Base-by-base conservation (phyloP, 805 yeast genomes). In the Teunomyces funiuensis region DNA sequence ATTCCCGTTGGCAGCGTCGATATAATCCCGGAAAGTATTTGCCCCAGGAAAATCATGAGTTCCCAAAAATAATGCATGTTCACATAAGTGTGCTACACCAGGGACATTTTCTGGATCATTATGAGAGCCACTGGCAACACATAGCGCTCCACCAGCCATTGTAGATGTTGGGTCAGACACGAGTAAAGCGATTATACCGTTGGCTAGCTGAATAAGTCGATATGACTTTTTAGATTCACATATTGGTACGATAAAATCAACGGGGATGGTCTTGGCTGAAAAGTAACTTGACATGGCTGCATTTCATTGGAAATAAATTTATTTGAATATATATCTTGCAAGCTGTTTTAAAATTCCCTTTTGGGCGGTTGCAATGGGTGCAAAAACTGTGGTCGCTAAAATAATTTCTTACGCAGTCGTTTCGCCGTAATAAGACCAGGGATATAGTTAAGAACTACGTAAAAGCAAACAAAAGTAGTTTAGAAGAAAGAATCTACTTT, bases 1-100 rank as follows among this genome's bases (percentile, higher is more conserved):
- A 0, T 64, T 49, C 1, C 93, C 93, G 14, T 84, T 82, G 27
- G 69, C 58, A 20, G 68, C 56, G 0, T 69, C 50, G 0, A 83
- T 52, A 5, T 59, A 40, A 20, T 72, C 71, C 37, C 73, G 73
- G 45, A 77, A 78, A 18, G 53, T 51, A 28, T 69, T 72, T 1
- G 77, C 70, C 14, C 63, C 55, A 0, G 85, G 82, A 46, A 58
- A 82, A 38, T 69, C 61, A 50, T 74, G 78, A 0, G 85, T 77
- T 2, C 83, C 85, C 41, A 53, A 47, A 47, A 57, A 66, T 18
- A 58, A 40, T 73, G 85, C 70, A 58, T 88, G 96, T 55, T 88
- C 97, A 52, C 95, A 84, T 43, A 88, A 74, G 65, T 91, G 99
- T 0, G 98, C 98, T 27, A 91, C 56, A 0, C 99, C 99, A 0